Percentiles rank a stretch among this genome's conserved stretches.
These are phyloP conservation scores for Austroboletus festivus DNA, from an alignment of 768 basidiomycete genomes.

Conservation along the genomic window DNA sequence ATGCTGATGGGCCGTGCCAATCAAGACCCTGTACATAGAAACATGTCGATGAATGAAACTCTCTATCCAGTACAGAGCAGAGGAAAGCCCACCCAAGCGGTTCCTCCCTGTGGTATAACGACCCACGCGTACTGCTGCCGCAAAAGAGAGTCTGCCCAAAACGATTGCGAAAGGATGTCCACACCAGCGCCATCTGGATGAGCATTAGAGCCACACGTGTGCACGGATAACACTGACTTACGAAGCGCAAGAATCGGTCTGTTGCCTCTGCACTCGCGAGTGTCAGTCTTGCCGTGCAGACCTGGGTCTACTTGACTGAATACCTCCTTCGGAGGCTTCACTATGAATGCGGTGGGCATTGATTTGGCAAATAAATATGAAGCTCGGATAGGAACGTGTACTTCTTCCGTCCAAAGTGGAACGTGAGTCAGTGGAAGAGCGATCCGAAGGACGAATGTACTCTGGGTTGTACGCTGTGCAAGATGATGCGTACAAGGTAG, in stretches of 20 bases:
- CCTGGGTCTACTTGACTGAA: slow-evolving; percentile 13
- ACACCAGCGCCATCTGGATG: slow-evolving; percentile 80
- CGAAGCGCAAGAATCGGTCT: slow-evolving; percentile 65
- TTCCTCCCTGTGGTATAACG: slow-evolving; percentile 77
- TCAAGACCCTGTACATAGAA: slow-evolving; percentile 66
- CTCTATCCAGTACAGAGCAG: neutral
- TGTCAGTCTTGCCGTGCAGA: neutral
- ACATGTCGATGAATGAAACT: neutral
- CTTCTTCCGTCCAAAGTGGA: slow-evolving; percentile 37
- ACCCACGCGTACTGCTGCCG: slow-evolving; percentile 66
- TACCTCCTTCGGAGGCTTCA: slow-evolving; percentile 49
- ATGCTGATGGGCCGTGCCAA: slow-evolving; percentile 84
- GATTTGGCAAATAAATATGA: slow-evolving; percentile 57
- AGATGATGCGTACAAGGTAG: neutral
- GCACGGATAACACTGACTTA: slow-evolving; percentile 31
- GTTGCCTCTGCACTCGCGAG: slow-evolving; percentile 16
- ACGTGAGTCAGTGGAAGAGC: slow-evolving; percentile 46
- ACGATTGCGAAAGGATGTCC: slow-evolving; percentile 50
- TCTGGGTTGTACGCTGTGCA: neutral
- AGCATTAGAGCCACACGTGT: slow-evolving; percentile 1
- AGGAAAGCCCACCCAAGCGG: slow-evolving; percentile 62
- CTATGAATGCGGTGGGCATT: slow-evolving; percentile 56
- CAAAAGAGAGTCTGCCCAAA: slow-evolving; percentile 66
- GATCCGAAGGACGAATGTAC: slow-evolving; percentile 29
- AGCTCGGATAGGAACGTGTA: slow-evolving; percentile 43